Percentiles rank a stretch among this genome's conserved stretches.
Conservation (phyloP, 2,329 filamentous ascomycete species). For the Aspergillus chevalieri region DNA sequence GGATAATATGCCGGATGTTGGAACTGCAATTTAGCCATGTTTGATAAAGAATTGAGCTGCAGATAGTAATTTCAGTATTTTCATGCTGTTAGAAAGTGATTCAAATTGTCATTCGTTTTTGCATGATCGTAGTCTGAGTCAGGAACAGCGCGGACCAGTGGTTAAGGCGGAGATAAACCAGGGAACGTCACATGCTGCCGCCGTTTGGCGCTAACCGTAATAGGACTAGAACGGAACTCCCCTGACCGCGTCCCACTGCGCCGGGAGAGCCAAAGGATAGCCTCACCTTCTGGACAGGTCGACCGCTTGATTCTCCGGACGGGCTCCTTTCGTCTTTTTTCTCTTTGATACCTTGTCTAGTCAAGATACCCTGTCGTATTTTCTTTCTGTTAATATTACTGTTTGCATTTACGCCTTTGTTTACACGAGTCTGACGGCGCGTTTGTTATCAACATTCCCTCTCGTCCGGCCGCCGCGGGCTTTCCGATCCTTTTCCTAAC, state of each 20-base stretch:
- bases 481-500: slow-evolving; percentile 1
- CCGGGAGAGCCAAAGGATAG: slow-evolving; percentile 1
- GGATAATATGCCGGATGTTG: slow-evolving; percentile 13
- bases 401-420: background rate
- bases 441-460: slow-evolving; percentile 8
- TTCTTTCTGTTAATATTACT: background rate
- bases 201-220: background rate
- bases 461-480: background rate
- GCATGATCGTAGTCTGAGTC: background rate
- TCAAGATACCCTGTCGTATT: background rate
- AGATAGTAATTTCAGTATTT: background rate
- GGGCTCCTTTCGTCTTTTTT: background rate
- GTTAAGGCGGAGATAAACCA: background rate
- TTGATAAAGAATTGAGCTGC: background rate
- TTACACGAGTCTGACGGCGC: slow-evolving; percentile 6
- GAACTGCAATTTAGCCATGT: slow-evolving; percentile 21
- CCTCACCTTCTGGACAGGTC: background rate
- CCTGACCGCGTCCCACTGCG: slow-evolving; percentile 17
- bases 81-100: no score
- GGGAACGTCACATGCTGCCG: slow-evolving; percentile 1
- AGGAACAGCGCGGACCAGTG: slow-evolving; percentile 3
- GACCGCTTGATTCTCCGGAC: background rate
- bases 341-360: background rate
- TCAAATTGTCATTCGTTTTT: no score
- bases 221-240: slow-evolving; percentile 8